phyloP scores from a whole-genome alignment of 768 basidiomycete species.

The Rhizopogon roseolus region DNA sequence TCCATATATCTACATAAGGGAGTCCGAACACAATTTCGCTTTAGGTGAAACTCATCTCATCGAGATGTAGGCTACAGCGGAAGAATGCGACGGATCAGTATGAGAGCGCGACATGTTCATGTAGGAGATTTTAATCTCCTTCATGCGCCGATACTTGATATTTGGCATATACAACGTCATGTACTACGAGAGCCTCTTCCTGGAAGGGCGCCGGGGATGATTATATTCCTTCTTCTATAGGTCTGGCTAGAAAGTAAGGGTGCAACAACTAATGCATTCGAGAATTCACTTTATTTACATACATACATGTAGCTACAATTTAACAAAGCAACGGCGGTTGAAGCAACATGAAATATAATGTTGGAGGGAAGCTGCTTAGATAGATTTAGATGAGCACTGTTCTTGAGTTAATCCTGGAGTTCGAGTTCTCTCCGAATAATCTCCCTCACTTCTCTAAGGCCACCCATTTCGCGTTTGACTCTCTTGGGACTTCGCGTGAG shows the following conservation, averaged over 20 bases:
- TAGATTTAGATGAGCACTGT: slow-evolving; percentile 6
- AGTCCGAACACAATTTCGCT: too few species aligned
- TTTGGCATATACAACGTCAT: too few species aligned
- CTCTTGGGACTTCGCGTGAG: slow-evolving; percentile 66
- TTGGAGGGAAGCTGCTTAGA: slow-evolving; percentile 14
- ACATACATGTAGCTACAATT: background rate
- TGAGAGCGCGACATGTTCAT: too few species aligned
- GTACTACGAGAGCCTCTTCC: too few species aligned
- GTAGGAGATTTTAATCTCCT: too few species aligned
- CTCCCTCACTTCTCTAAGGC: slow-evolving; percentile 75
- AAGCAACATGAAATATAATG: slow-evolving; percentile 15
- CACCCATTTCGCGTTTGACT: slow-evolving; percentile 67
- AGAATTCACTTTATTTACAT: background rate
- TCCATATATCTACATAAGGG: too few species aligned
- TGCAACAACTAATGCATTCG: slow-evolving; percentile 2
- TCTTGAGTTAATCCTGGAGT: slow-evolving; percentile 43
- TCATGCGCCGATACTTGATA: too few species aligned
- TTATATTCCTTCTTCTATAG: too few species aligned
- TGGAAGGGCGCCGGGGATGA: too few species aligned
- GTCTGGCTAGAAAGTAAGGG: background rate
- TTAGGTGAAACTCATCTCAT: too few species aligned
- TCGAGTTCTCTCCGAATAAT: slow-evolving; percentile 78
- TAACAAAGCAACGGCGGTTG: background rate
- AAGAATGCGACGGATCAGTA: too few species aligned
- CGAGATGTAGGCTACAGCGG: too few species aligned